Conservation (phyloP, 345 rosid genomes). For the Eucalyptus grandis region DNA sequence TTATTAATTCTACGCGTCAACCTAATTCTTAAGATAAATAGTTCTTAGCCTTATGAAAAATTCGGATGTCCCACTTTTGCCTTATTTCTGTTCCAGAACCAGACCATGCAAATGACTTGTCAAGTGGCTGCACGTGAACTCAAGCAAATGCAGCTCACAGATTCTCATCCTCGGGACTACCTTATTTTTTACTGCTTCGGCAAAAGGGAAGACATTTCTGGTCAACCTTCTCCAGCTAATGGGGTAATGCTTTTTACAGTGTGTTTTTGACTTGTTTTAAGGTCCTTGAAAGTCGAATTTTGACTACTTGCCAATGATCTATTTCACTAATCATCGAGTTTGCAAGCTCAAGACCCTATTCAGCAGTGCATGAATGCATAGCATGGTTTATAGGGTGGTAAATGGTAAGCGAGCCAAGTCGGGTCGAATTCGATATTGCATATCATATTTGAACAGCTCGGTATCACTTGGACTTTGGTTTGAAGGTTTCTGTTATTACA, state of each 20-base stretch:
- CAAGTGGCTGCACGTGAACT: constrained; percentile 42
- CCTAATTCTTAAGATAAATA: too few relatives aligned
- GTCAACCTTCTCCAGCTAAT: constrained; percentile 1
- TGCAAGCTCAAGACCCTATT: too few relatives aligned
- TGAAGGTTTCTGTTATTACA: neutral
- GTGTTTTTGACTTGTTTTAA: neutral
- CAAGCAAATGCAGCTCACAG: constrained; percentile 25
- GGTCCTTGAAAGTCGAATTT: too few relatives aligned
- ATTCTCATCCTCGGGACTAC: constrained; percentile 72
- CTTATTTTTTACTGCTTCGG: constrained; percentile 92
- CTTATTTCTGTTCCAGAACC: constrained; percentile 36
- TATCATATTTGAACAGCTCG: too few relatives aligned
- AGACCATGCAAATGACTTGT: constrained; percentile 93
- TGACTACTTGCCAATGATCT: too few relatives aligned
- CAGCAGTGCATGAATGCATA: neutral
- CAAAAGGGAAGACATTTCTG: constrained; percentile 33
- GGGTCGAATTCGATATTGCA: neutral
- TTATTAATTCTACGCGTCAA: too few relatives aligned
- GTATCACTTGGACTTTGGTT: neutral
- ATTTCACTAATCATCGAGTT: neutral
- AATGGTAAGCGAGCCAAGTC: neutral
- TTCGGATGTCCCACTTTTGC: neutral
- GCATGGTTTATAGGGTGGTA: neutral
- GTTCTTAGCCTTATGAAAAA: too few relatives aligned
- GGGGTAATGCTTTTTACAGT: constrained; percentile 18